These are phyloP conservation scores for Ceratocystiopsis brevicomis DNA, from an alignment of 2,329 filamentous ascomycete genomes.

Conservation along the genomic window DNA sequence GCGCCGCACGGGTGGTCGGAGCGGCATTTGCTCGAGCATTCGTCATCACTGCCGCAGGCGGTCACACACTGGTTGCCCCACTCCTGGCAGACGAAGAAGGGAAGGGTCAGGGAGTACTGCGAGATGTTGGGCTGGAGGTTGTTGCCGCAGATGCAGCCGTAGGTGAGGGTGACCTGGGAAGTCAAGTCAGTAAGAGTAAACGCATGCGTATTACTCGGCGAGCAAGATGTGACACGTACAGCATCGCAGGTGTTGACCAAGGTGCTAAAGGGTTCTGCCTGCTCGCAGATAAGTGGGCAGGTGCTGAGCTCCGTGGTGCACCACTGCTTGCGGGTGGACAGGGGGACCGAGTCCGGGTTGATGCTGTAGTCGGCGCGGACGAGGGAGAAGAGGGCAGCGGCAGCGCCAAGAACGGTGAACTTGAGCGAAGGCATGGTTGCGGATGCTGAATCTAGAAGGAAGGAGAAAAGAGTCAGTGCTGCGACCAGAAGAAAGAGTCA, in stretches of 20 bases:
- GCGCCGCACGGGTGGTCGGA: conserved; percentile 57
- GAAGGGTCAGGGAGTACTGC: conserved; percentile 60
- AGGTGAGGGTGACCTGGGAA: conserved; percentile 37
- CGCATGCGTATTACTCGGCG: not conserved
- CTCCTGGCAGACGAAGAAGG: conserved; percentile 57
- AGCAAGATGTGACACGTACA: conserved; percentile 21
- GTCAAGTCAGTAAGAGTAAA: too few relatives aligned
- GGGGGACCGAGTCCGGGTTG: conserved; percentile 39
- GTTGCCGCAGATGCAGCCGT: conserved; percentile 52
- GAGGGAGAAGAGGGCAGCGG: conserved; percentile 30
- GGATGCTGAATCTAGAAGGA: not conserved
- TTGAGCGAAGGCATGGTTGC: conserved; percentile 35
- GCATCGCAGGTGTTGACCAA: conserved; percentile 48
- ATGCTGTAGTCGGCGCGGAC: conserved; percentile 41
- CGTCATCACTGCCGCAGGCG: conserved; percentile 32
- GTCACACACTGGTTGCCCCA: conserved; percentile 51
- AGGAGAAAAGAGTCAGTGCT: not conserved
- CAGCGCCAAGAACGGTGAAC: conserved; percentile 33
- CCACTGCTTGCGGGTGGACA: conserved; percentile 37
- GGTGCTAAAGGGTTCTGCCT: conserved; percentile 32
- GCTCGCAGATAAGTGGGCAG: conserved; percentile 56
- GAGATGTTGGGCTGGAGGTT: conserved; percentile 50
- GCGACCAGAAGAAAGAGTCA: not conserved
- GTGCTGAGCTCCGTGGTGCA: conserved; percentile 41
- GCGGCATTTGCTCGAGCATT: conserved; percentile 42